These are phyloP conservation scores for Pseudogymnoascus sp. DNA, from an alignment of 2,329 filamentous ascomycete species.

Conservation along the genomic window DNA sequence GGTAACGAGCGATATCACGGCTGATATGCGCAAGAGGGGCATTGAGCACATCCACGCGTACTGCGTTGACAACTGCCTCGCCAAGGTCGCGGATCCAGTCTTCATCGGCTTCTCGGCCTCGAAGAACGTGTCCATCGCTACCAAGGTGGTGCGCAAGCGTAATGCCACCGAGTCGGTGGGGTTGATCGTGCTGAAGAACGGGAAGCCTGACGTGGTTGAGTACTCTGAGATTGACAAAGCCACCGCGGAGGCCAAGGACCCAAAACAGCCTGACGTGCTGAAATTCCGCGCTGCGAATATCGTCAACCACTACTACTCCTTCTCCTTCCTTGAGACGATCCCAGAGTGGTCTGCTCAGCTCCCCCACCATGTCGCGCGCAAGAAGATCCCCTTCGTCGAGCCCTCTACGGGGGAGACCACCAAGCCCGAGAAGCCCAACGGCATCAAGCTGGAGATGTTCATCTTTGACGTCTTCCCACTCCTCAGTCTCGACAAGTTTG, in stretches of 20 bases:
- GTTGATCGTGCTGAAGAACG: slow-evolving; percentile 89
- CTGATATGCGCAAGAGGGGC: slow-evolving; percentile 80
- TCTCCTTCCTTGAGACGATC: slow-evolving; percentile 83
- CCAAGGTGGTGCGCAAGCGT: slow-evolving; percentile 98
- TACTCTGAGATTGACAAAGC: slow-evolving; percentile 92
- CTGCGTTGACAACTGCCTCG: slow-evolving; percentile 98
- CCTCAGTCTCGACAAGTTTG: slow-evolving; percentile 79
- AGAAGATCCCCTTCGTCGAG: slow-evolving; percentile 92
- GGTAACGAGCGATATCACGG: slow-evolving; percentile 67
- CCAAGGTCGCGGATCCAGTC: slow-evolving; percentile 92
- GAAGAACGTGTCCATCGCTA: slow-evolving; percentile 88
- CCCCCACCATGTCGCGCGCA: slow-evolving; percentile 90
- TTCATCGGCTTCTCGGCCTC: slow-evolving; percentile 91
- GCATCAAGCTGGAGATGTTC: slow-evolving; percentile 98
- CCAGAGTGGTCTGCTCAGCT: slow-evolving; percentile 78
- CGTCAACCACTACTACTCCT: slow-evolving; percentile 99
- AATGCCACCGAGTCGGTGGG: slow-evolving; percentile 93
- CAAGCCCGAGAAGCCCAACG: slow-evolving; percentile 92
- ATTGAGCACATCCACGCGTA: slow-evolving; percentile 95
- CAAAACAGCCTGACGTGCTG: slow-evolving; percentile 70
- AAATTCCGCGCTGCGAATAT: slow-evolving; percentile 98
- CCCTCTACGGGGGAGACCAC: slow-evolving; percentile 67
- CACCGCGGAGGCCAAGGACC: slow-evolving; percentile 82
- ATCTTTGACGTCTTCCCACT: slow-evolving; percentile 97
- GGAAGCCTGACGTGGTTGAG: slow-evolving; percentile 93